These are phyloP conservation scores for Panaeolus cyanescens DNA, from an alignment of 768 basidiomycete species.

Conservation along the genomic window DNA sequence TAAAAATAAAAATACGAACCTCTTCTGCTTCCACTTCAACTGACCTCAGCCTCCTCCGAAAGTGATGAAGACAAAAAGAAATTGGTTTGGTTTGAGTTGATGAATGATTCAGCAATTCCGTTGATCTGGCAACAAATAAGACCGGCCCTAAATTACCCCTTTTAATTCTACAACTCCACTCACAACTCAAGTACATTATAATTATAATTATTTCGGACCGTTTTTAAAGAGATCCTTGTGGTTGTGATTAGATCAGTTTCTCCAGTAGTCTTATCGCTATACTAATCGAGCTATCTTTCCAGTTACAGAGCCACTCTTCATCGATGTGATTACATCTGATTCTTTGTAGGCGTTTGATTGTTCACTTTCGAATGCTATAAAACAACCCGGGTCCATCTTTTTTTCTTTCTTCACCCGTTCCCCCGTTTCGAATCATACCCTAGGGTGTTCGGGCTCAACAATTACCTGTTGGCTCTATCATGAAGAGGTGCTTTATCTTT, in stretches of 20 bases:
- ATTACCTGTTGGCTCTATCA: neutral
- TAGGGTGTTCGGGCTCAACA: neutral
- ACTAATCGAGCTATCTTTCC: neutral
- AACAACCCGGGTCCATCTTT: neutral
- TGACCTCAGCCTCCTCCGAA: conserved; percentile 65
- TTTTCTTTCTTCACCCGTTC: conserved; percentile 4
- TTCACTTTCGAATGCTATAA: conserved; percentile 1
- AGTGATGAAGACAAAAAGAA: conserved; percentile 51
- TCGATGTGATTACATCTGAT: neutral
- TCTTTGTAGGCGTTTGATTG: conserved; percentile 1
- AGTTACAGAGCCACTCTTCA: neutral
- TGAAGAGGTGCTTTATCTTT: neutral
- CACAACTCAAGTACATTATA: neutral
- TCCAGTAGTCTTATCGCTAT: conserved; percentile 13
- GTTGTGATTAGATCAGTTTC: conserved; percentile 11
- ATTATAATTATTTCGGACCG: conserved; percentile 9
- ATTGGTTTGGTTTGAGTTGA: conserved; percentile 27
- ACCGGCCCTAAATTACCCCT: conserved; percentile 29
- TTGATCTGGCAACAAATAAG: conserved; percentile 20
- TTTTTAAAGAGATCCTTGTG: conserved; percentile 2
- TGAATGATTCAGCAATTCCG: conserved; percentile 15
- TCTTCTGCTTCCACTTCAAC: conserved; percentile 76
- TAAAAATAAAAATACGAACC: conserved; percentile 36
- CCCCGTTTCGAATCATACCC: conserved; percentile 1
- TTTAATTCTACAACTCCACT: neutral